Evolutionary conservation across 2,329 filamentous ascomycete genomes (phyloP), one percentile per base, ranked within the genome.

Genomic region (Beauveria sp.): DNA sequence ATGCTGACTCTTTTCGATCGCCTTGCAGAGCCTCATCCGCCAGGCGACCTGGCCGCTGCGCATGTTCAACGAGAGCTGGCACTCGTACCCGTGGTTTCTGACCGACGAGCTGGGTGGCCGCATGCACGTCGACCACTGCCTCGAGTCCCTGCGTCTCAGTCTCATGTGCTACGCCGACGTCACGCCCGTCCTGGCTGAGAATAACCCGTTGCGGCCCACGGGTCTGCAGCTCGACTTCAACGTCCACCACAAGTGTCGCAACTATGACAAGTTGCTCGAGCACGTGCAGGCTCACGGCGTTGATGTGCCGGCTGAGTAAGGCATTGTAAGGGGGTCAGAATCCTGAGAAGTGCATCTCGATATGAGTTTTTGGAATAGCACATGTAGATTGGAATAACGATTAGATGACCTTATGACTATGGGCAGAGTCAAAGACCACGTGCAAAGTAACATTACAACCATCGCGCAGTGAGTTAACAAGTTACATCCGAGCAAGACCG

Each of bases 161-260:
- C 56, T 66, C n/a, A 65, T 66, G 64, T 66, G 64, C 48, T 62
- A 56, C 43, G 64, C 55, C 28, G 64, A 66, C 45, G 64, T 66
- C 14, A 66, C 64, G 4, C 64, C 64, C 7, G 50, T 66, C 3
- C 42, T 65, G 31, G 51, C 62, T 31, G 46, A 57, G 45, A 26
- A 49, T 22, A 48, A 50, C 22, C 48, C 46, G 4, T 24, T 43
- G 43, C 45, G 60, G 8, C 45, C 52, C 26, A 43, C 43, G 12
- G 60, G 58, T 7, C 43, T 49, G 45, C 51, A 60, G 31, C 50
- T 56, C 26, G 64, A 66, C 45, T 66, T 66, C 42, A 56, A 64
- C 16, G 62, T 63, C 31, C 64, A 65, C 53, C 64, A 66, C 46
- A 66, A 65, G 53, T 66, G 64, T 43, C 55, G 64, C 48, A 45